Evolutionary conservation across 257 asterid genomes (phyloP), one percentile per base, ranked within the genome.

Genomic region (Lycium barbarum): DNA sequence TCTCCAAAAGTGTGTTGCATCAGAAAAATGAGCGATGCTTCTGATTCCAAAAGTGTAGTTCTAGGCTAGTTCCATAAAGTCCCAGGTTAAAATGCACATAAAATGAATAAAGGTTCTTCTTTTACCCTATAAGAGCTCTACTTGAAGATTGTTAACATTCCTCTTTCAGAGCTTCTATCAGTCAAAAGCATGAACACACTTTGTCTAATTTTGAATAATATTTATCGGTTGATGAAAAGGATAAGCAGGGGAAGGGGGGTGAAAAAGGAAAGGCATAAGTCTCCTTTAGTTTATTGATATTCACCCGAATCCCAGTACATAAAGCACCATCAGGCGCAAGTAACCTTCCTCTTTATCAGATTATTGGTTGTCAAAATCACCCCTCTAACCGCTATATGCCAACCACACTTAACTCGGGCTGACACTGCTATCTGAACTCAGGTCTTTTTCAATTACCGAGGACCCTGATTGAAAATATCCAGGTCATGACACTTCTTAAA

Each of bases 391-490:
- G 54, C 79, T 20, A 49, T 22, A 74, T 74, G 62, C 45, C 62
- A 74, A 22, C 61, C 45, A 74, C 61, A 74, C 62, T 74, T 22
- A 12, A 49, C 22, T 74, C 62, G 49, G 81, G 45, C 45, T 13
- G 81, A 74, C 81, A 26, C 62, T 74, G 45, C 81, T 74, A 74
- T 74, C 80, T 49, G 81, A 74, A 74, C 62, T 49, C 62, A 7
- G 61, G 81, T 45, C 62, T 22, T 49, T 45, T 51, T 49, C 62
- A 49, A 73, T 51, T 73, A 73, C 61, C 9, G 18, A 47, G 40
- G 59, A 47, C 43, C 18, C 81, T 47, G 43, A 47, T 49, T 73
- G 80, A 47, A 66, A 73, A 26, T 49, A 74, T 22, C 14, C 57
- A 74, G 81, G 18, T 51, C 43, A 74, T 74, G 81, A 22, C 62